Conservation (phyloP, 495 filamentous ascomycete species). For the Penicillium parvum region DNA sequence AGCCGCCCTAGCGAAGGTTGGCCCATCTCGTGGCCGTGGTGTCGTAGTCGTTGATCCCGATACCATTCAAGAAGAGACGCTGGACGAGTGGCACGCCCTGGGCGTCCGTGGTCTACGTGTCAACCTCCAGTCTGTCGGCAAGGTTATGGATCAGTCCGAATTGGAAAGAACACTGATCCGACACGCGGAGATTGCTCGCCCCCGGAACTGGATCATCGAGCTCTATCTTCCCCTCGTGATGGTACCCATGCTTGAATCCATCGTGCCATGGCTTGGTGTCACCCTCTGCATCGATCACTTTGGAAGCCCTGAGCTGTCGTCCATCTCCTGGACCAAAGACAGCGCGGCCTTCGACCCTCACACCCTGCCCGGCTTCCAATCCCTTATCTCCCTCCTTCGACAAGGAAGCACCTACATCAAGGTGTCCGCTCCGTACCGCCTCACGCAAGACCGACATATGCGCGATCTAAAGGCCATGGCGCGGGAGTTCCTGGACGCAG, state of each 20-base stretch:
- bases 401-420: slow-evolving; percentile 44
- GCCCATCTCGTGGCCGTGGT: slow-evolving; percentile 41
- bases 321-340: slow-evolving; percentile 7
- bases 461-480: slow-evolving; percentile 38
- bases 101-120: slow-evolving; percentile 50
- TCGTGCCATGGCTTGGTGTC: slow-evolving; percentile 40
- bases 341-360: slow-evolving; percentile 31
- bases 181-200: slow-evolving; percentile 43
- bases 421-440: slow-evolving; percentile 46
- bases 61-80: slow-evolving; percentile 24
- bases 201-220: slow-evolving; percentile 45
- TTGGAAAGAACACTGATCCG: slow-evolving; percentile 32
- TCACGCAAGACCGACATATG: slow-evolving; percentile 34
- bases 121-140: slow-evolving; percentile 46
- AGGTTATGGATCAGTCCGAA: slow-evolving; percentile 28
- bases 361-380: slow-evolving; percentile 38
- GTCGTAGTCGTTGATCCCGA: slow-evolving; percentile 49
- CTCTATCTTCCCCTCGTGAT: slow-evolving; percentile 43
- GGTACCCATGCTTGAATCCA: slow-evolving; percentile 36
- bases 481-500: slow-evolving; percentile 33
- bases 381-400: slow-evolving; percentile 37
- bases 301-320: slow-evolving; percentile 35
- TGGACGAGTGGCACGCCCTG: slow-evolving; percentile 43
- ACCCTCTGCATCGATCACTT: slow-evolving; percentile 51
- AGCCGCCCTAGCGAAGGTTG: slow-evolving; percentile 36